Base-by-base conservation (phyloP, 75 land plant genomes). In the Pseudotsuga menziesii region DNA sequence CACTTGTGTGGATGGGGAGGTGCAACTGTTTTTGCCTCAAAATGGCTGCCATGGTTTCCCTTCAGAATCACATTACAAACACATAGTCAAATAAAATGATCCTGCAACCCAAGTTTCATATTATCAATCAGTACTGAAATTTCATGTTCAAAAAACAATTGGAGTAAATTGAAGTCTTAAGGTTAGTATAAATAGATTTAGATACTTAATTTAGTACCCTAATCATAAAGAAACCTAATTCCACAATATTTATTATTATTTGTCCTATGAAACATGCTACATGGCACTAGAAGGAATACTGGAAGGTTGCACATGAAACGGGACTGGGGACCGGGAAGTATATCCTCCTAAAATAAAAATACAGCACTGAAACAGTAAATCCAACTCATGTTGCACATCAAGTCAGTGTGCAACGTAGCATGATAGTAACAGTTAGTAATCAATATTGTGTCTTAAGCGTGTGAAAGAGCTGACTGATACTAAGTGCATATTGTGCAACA, bases 1-100 rank as follows among this genome's bases (percentile, higher is more conserved):
- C 87, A 83, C 71, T 88, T 88, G 20, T 82, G 90, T 25, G 96
- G 91, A 12, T 85, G 78, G 67, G 98, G 98, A 44, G 98, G 96
- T 4, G 87, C 78, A 60, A 89, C 89, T 41, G 84, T 76, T 64
- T 82, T 89, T 62, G 83, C 89, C 61, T 91, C 93, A 78, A 86
- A 84, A 74, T 85, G 89, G 61, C 89, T 90, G 26, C 93, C 88
- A 86, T 82, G 90, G 80, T 90, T 90, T 58, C 89, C 92, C 95
- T 93, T 84, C 77, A 85, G 57, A 56, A 70, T 11, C 71, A 63
- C 58, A 78, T 5, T 16, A 32, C 25, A 79, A 39, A 81, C 48
- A 41, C 9, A 69, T 48, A 8, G 20, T 69, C 72, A 69, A 69
- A 35, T 29, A 13, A 69, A 35, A 39, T 48, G 2, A 41, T 36